phyloP scores from a whole-genome alignment of 306 rosid species.

The Prunus davidiana region DNA sequence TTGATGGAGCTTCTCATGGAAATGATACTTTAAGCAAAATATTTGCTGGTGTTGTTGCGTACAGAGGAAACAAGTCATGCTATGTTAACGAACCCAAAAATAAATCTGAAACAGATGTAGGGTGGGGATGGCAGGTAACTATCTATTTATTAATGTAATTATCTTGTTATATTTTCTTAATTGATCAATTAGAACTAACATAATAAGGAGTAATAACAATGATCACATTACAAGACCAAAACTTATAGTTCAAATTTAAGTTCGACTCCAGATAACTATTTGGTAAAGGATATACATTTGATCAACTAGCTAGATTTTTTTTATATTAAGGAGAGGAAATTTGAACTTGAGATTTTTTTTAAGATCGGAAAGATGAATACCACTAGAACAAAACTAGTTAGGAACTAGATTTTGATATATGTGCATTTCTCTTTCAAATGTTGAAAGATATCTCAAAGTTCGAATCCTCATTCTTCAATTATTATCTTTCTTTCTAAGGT shows the following conservation, averaged over 20 bases:
- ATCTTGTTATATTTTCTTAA: not conserved
- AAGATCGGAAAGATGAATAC: not conserved
- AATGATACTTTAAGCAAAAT: constrained; percentile 40
- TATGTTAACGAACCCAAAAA: constrained; percentile 32
- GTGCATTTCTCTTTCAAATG: not conserved
- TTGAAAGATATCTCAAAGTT: no score
- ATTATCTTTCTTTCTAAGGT: not conserved
- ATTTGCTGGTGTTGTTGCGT: constrained; percentile 60
- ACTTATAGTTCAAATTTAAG: no score
- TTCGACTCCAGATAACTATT: no score
- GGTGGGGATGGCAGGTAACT: constrained; percentile 88
- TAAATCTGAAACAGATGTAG: constrained; percentile 33
- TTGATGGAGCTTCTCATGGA: constrained; percentile 42
- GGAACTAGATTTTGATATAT: no score
- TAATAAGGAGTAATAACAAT: not conserved
- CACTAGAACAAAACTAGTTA: not conserved
- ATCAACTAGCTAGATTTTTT: not conserved
- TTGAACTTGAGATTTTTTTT: no score
- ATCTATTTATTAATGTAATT: not conserved
- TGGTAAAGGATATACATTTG: not conserved
- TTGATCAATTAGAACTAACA: not conserved
- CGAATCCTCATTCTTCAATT: no score
- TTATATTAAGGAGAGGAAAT: not conserved
- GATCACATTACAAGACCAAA: not conserved
- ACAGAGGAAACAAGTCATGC: constrained; percentile 41